Evolutionary conservation across 768 basidiomycete species (phyloP), one percentile per base, ranked within the genome.

Genomic region (Dioszegia crocea): DNA sequence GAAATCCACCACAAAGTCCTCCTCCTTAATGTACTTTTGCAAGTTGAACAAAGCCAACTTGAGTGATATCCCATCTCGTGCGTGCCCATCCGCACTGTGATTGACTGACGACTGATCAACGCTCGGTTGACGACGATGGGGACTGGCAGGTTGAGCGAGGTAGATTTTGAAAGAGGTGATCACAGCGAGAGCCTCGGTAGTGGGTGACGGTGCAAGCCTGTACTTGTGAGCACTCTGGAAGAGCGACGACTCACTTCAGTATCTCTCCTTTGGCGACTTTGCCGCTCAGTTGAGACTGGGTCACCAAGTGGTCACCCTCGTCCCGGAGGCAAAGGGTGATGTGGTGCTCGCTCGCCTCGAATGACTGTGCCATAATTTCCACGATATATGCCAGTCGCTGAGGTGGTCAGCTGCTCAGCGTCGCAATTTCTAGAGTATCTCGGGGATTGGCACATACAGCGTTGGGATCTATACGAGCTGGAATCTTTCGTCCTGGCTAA

Each of bases 11-110:
- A 66, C 65, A 48, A 77, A 77, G 21, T 72, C 70, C 39, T 66
- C 67, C 44, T 75, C 73, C 40, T 70, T 67, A 57, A 77, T 64
- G 33, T 72, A 70, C 49, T 70, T 71, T 44, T 68, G 63, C 27
- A 77, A 51, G 29, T 72, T 72, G 66, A 77, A 77, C 27, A 77
- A 60, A 2, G 70, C 63, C 45, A 77, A 57, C 60, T 77, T 77
- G 53, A 75, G 61, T 0, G 74, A 66, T 19, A 68, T 62, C 26
- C 49, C 59, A 49, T 62, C 61, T 14, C 47, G 51, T n/a, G 63
- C 24, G 10, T 56, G 44, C 3, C 57, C 23, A 39, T 57, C 39
- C 49, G 60, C 48, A 60, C 29, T 59, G 57, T 54, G 38, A 24
- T 60, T 54, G 39, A 65, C 26, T 1, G 58, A 55, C 23, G 60